Evolutionary conservation across 2,329 filamentous ascomycete genomes (phyloP).

Genomic region (Sporothrix dimorphospora): DNA sequence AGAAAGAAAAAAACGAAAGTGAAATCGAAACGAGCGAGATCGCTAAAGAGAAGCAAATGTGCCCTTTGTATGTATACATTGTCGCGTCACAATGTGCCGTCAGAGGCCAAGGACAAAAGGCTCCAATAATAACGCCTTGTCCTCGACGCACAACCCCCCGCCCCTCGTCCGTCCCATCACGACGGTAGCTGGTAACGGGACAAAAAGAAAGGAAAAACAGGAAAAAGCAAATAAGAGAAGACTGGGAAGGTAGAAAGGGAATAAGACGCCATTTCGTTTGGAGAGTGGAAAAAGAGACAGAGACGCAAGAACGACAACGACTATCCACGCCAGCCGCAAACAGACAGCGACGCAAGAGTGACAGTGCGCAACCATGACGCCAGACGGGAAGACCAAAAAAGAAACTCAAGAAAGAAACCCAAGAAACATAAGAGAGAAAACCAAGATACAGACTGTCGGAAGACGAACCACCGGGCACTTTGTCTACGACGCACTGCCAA

Average conservation of each 20-base stretch:
- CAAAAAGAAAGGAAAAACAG: not conserved
- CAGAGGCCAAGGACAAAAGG: not conserved
- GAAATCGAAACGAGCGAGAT: not conserved
- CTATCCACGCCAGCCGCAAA: too few species aligned
- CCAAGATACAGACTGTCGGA: not conserved
- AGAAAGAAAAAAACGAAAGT: not conserved
- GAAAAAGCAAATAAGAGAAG: constrained; percentile 6
- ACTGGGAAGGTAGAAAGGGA: not conserved
- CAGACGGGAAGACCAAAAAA: too few species aligned
- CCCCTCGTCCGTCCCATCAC: constrained; percentile 9
- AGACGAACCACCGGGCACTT: not conserved
- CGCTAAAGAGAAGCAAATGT: not conserved
- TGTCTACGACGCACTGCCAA: not conserved
- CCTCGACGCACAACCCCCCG: not conserved
- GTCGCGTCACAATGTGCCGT: not conserved
- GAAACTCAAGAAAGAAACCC: not conserved
- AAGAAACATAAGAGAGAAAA: not conserved
- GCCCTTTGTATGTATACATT: too few species aligned
- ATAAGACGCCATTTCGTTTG: not conserved
- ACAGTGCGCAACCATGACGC: too few species aligned
- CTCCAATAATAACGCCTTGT: not conserved
- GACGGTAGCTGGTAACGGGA: not conserved
- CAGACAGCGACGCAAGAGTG: too few species aligned
- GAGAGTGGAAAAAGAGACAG: not conserved
- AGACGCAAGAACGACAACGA: not conserved